A percentile compares a stretch with the other conserved stretches of the same genome.
phyloP scores from a whole-genome alignment of 1,139 yeast species.

The Yamadazyma epiphylla region DNA sequence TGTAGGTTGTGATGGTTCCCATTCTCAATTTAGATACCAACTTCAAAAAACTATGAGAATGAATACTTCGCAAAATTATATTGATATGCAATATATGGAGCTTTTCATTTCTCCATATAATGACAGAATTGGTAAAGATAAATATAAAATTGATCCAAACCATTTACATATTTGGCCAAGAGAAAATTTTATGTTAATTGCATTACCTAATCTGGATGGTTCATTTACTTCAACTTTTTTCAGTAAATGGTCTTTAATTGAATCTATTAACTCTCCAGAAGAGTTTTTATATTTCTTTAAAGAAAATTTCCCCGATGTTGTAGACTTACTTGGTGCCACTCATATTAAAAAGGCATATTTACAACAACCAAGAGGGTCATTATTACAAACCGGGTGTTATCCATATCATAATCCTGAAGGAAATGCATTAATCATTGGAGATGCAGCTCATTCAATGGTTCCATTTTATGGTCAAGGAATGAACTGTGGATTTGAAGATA shows the following conservation, averaged over 20 bases:
- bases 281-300: slow-evolving; percentile 54
- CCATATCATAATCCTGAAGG: slow-evolving; percentile 68
- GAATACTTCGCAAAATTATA: slow-evolving; percentile 72
- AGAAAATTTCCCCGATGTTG: slow-evolving; percentile 71
- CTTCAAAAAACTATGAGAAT: slow-evolving; percentile 65
- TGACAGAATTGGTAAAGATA: slow-evolving; percentile 4
- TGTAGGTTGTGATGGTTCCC: slow-evolving; percentile 87
- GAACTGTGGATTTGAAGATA: slow-evolving; percentile 96
- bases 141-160: slow-evolving; percentile 60
- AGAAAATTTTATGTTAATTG: slow-evolving; percentile 80
- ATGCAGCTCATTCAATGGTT: slow-evolving; percentile 96
- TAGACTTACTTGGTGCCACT: slow-evolving; percentile 59
- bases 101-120: slow-evolving; percentile 60
- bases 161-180: slow-evolving; percentile 95
- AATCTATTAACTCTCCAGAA: slow-evolving; percentile 41
- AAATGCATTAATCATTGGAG: slow-evolving; percentile 72
- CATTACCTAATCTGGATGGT: slow-evolving; percentile 79
- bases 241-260: slow-evolving; percentile 72
- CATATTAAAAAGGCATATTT: slow-evolving; percentile 49
- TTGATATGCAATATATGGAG: slow-evolving; percentile 83
- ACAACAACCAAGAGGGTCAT: slow-evolving; percentile 68
- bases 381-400: slow-evolving; percentile 62
- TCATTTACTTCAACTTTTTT: slow-evolving; percentile 89
- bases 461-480: slow-evolving; percentile 97
- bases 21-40: slow-evolving; percentile 68